Conservation (phyloP, 768 basidiomycete species). For the Phanerochaete sordida region DNA sequence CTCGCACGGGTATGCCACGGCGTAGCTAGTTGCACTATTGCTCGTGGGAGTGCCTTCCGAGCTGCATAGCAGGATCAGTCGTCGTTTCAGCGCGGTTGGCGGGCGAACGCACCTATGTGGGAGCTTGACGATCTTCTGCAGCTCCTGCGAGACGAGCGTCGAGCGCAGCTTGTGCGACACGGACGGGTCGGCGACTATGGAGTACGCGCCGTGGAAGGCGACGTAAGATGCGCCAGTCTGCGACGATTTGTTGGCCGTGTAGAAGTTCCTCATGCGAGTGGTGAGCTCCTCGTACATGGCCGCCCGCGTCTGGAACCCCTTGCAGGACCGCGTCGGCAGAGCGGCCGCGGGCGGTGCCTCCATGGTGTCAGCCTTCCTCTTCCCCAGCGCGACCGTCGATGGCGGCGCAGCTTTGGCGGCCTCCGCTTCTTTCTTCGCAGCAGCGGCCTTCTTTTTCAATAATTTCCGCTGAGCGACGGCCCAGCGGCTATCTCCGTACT, state of each 20-base stretch:
- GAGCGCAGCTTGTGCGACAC: conserved; percentile 5
- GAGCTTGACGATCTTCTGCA: conserved; percentile 8
- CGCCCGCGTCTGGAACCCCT: conserved; percentile 13
- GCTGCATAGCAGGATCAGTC: not conserved
- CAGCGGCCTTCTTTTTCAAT: not conserved
- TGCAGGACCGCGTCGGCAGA: not conserved
- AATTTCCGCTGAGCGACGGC: too few relatives aligned
- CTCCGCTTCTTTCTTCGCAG: not conserved
- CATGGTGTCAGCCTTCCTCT: not conserved
- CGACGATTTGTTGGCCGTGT: not conserved
- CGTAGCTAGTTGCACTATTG: not conserved
- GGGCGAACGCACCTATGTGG: conserved; percentile 8
- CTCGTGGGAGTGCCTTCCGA: not conserved
- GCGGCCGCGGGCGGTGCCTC: not conserved
- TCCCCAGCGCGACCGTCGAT: not conserved
- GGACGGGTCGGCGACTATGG: conserved; percentile 19
- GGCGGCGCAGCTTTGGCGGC: not conserved
- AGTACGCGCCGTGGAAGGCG: conserved; percentile 15
- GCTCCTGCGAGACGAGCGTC: conserved; percentile 6
- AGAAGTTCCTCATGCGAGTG: not conserved
- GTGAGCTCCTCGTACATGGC: conserved; percentile 14
- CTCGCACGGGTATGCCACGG: conserved; percentile 4
- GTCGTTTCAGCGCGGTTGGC: not conserved
- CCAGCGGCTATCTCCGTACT: too few relatives aligned
- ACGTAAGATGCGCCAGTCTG: not conserved